Base-by-base conservation (phyloP, 768 basidiomycete species). In the Lactarius indigo region DNA sequence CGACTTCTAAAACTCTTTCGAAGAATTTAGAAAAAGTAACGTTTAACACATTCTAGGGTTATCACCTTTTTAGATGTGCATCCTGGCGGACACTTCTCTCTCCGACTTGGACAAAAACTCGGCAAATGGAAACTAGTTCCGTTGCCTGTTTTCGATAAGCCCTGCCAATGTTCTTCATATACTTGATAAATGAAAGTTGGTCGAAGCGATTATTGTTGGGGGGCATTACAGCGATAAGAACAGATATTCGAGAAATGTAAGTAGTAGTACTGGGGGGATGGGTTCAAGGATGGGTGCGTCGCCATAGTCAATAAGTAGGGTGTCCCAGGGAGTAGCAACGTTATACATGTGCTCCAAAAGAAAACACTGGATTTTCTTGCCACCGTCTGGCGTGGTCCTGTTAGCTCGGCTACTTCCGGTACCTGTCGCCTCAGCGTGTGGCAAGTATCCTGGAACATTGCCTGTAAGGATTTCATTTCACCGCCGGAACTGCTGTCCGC, bases 51-150 rank as follows among this genome's bases (percentile, higher is more conserved):
- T 54, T 18, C 2, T 23, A 4, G 4, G 26, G 13, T 17, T 3
- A 50, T 56, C 54, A 61, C 65, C 0, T 23, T 66, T 30, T 52
- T 9, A 66, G 61, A 28, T 52, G 0, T 3, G 18, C 10, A 44
- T 56, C 35, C 8, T 42, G 35, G 23, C 1, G 17, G 17, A n/a
- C 10, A 18, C 20, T 15, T 18, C 44, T 44, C 9, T 50, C 23
- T 13, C 55, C 39, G 18, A 17, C 60, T 23, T 30, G 55, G 17
- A 66, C 55, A 35, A 66, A 66, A 6, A n/a, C 2, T 31, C 67
- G 64, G 28, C 64, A 65, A 7, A 65, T 44, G 8, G 58, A 59
- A 10, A 62, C 17, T 3, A 62, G 30, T 33, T 62, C 61, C 47
- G n/a, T 18, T 31, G 61, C 41, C n/a, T 52, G 50, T 13, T 52